Base-by-base conservation (phyloP, 371 early-diverging fungal species). In the Zychaea mexicana region DNA sequence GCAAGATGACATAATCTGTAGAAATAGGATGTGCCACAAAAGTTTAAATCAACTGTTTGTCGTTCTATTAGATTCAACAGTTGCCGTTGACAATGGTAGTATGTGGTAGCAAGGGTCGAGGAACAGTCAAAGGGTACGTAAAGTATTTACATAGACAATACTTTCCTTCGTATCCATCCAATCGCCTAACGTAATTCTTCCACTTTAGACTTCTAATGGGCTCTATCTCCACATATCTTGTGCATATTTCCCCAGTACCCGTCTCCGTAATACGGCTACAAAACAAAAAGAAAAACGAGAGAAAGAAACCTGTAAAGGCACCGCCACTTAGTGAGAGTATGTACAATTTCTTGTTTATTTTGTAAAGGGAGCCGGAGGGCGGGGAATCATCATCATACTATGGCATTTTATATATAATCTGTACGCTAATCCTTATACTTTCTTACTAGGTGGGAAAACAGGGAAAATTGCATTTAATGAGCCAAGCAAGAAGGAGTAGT, bases 171-270 rank as follows among this genome's bases (percentile, higher is more conserved):
- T 39, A 39, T 39, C 10, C 3, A 39, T 8, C 10, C n/a, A 15
- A 17, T 17, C n/a, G n/a, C 42, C n/a, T 17, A 42, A 12, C 13
- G 17, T 12, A 12, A 12, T 39, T 7, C n/a, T 42, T 42, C 7
- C 55, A 21, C 8, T 45, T 5, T 58, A 79, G 78, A 9, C 36
- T 87, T 7, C 60, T 85, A 13, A 77, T 83, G 60, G 85, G 84
- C 46, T 84, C 85, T 15, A 81, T 87, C 19, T 83, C 84, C 30
- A 83, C 82, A 15, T 85, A 74, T 63, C 71, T 87, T 38, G 82
- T 87, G 3, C 85, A 87, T 61, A 84, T 83, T 61, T 85, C 85
- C 2, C 64, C 83, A 12, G 85, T 84, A 2, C 87, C 87, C 6
- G 85, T 87, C 8, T 79, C 82, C 39, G 85, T 85, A 1, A 82